These are phyloP conservation scores for Pyrenochaeta sp. DNA, from an alignment of 2,329 filamentous ascomycete genomes.

Conservation along the genomic window DNA sequence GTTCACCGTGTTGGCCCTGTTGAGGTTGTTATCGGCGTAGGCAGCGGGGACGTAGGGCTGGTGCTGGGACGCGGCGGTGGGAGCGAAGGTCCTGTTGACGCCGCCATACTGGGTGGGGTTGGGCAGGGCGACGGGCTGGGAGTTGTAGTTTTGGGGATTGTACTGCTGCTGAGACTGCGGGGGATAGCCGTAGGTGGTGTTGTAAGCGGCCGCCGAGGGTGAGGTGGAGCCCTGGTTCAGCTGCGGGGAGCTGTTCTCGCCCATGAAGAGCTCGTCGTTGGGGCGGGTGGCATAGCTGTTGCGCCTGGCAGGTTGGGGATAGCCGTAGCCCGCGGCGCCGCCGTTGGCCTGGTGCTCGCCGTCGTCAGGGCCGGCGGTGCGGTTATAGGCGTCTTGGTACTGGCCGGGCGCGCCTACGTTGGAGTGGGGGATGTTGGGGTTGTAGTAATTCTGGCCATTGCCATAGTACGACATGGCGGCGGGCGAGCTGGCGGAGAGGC, in stretches of 20 bases:
- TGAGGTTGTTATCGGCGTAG: slow-evolving; percentile 48
- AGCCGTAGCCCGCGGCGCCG: slow-evolving; percentile 48
- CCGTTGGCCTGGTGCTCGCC: slow-evolving; percentile 72
- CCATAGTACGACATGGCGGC: slow-evolving; percentile 64
- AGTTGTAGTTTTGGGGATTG: slow-evolving; percentile 68
- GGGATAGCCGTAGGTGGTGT: slow-evolving; percentile 54
- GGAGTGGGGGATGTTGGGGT: slow-evolving; percentile 50
- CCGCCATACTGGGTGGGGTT: slow-evolving; percentile 71
- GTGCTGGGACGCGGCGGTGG: slow-evolving; percentile 31
- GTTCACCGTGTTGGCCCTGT: slow-evolving; percentile 39
- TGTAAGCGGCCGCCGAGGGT: slow-evolving; percentile 33
- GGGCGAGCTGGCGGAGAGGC: slow-evolving; percentile 16
- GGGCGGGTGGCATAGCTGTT: slow-evolving; percentile 47
- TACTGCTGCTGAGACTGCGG: slow-evolving; percentile 55
- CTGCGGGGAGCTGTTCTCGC: slow-evolving; percentile 39
- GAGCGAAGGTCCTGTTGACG: slow-evolving; percentile 45
- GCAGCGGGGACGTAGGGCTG: slow-evolving; percentile 56
- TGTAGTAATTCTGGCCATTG: slow-evolving; percentile 61
- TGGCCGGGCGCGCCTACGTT: slow-evolving; percentile 46
- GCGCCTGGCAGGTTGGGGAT: slow-evolving; percentile 45
- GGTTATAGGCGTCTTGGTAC: slow-evolving; percentile 49
- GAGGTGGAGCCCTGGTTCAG: slow-evolving; percentile 36
- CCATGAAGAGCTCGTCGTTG: slow-evolving; percentile 70
- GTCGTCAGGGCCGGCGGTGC: slow-evolving; percentile 75
- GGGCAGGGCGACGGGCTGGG: slow-evolving; percentile 46